phyloP scores from a whole-genome alignment of 2,329 filamentous ascomycete genomes.

The Aspergillus caelatus region DNA sequence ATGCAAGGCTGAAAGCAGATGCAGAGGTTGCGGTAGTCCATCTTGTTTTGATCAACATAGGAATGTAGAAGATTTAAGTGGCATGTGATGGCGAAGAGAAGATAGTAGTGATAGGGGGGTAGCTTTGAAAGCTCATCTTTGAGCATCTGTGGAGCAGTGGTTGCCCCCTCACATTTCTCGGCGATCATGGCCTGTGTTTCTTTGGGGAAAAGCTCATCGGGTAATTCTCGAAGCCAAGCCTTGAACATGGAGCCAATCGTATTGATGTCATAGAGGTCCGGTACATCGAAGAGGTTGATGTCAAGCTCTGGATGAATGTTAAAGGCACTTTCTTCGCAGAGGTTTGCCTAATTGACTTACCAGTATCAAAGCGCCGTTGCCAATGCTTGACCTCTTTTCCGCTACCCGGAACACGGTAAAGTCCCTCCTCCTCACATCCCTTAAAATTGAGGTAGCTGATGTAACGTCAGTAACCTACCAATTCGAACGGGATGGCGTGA shows the following conservation, averaged over 20 bases:
- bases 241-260: slow-evolving; percentile 96
- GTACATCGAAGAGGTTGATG: slow-evolving; percentile 84
- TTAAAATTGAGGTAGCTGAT: slow-evolving; percentile 85
- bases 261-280: slow-evolving; percentile 92
- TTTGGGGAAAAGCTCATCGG: slow-evolving; percentile 90
- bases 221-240: slow-evolving; percentile 91
- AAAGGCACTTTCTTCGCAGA: slow-evolving; percentile 5
- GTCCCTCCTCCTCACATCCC: slow-evolving; percentile 87
- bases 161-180: slow-evolving; percentile 75
- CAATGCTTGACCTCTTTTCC: slow-evolving; percentile 90
- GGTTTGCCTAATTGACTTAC: slow-evolving; percentile 48
- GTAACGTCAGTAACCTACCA: slow-evolving; percentile 20
- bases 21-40: slow-evolving; percentile 94
- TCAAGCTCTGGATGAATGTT: slow-evolving; percentile 67
- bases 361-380: slow-evolving; percentile 86
- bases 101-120: slow-evolving; percentile 97
- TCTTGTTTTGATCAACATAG: slow-evolving; percentile 94
- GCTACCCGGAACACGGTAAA: slow-evolving; percentile 90
- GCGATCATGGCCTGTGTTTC: slow-evolving; percentile 77
- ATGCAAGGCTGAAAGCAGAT: slow-evolving; percentile 98
- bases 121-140: slow-evolving; percentile 90
- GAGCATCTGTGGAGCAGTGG: slow-evolving; percentile 79
- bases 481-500: not conserved
- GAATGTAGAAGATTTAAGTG: slow-evolving; percentile 89
- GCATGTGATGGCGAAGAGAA: slow-evolving; percentile 95